Conservation (phyloP, 805 yeast genomes). For the Wickerhamomyces chaumierensis region DNA sequence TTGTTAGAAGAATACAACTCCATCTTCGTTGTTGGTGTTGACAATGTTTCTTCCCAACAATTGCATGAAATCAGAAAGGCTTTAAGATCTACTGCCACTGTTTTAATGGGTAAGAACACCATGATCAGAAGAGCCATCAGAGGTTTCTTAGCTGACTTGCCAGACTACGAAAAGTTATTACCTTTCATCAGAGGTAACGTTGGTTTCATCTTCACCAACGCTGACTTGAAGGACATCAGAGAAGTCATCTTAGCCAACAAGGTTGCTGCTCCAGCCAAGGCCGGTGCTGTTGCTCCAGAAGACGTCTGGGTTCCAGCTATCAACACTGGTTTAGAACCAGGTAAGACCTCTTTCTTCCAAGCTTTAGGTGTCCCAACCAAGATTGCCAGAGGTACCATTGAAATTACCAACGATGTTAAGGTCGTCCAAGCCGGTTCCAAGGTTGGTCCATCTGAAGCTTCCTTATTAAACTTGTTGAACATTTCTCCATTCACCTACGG, state of each 20-base stretch:
- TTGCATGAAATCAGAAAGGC: constrained; percentile 99
- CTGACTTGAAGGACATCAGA: constrained; percentile 85
- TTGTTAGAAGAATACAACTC: constrained; percentile 95
- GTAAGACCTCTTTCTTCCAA: constrained; percentile 99
- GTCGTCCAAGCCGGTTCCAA: constrained; percentile 77
- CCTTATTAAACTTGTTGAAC: constrained; percentile 98
- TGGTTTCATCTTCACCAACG: constrained; percentile 99
- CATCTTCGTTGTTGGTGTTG: constrained; percentile 98
- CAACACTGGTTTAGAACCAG: constrained; percentile 99
- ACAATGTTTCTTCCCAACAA: constrained; percentile 99
- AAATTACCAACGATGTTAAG: constrained; percentile 93
- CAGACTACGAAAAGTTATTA: constrained; percentile 90
- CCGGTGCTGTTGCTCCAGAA: constrained; percentile 98
- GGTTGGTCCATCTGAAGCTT: constrained; percentile 99
- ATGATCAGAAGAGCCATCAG: constrained; percentile 99
- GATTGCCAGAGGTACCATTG: constrained; percentile 99
- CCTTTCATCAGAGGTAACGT: constrained; percentile 96
- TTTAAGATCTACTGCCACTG: constrained; percentile 89
- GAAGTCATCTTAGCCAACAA: constrained; percentile 81
- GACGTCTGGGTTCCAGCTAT: constrained; percentile 98
- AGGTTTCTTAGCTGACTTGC: constrained; percentile 86
- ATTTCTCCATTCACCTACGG: constrained; percentile 99
- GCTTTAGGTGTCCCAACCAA: constrained; percentile 99
- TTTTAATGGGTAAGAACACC: constrained; percentile 99
- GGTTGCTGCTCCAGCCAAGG: constrained; percentile 99